A percentile compares a stretch with the other conserved stretches of the same genome.
Evolutionary conservation across 345 rosid species (phyloP).

Genomic region (Carallia pectinifolia): DNA sequence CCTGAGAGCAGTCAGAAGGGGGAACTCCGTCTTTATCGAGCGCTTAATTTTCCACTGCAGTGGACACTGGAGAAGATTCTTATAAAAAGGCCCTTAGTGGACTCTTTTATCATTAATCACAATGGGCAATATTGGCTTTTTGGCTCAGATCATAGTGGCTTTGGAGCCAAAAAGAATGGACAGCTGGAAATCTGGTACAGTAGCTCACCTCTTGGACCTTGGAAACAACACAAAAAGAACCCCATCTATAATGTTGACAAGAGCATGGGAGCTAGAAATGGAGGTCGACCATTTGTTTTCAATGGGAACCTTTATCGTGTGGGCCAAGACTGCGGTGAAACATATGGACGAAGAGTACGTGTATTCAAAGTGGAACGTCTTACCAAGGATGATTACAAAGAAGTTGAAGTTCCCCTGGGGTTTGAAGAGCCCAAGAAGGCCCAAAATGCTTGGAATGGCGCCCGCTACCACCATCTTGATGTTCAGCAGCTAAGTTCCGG

Average conservation of each 20-base stretch:
- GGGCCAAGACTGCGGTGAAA: slow-evolving; percentile 94
- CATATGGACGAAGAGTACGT: slow-evolving; percentile 66
- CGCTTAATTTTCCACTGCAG: slow-evolving; percentile 66
- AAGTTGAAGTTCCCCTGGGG: slow-evolving; percentile 66
- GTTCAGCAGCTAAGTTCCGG: slow-evolving; percentile 75
- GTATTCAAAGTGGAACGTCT: slow-evolving; percentile 65
- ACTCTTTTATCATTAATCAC: slow-evolving; percentile 55
- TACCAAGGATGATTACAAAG: slow-evolving; percentile 61
- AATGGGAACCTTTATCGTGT: slow-evolving; percentile 77
- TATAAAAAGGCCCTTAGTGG: slow-evolving; percentile 70
- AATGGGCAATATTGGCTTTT: slow-evolving; percentile 71
- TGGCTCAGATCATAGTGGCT: slow-evolving; percentile 82
- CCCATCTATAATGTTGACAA: slow-evolving; percentile 65
- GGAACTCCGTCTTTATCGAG: slow-evolving; percentile 77
- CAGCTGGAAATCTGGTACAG: slow-evolving; percentile 88
- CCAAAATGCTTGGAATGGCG: slow-evolving; percentile 81
- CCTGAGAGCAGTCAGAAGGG: slow-evolving; percentile 79
- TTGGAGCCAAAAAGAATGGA: slow-evolving; percentile 66
- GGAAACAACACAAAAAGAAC: slow-evolving; percentile 89
- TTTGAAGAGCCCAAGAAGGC: slow-evolving; percentile 54
- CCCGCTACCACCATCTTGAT: slow-evolving; percentile 81
- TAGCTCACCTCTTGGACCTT: slow-evolving; percentile 83
- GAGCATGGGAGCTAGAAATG: slow-evolving; percentile 82
- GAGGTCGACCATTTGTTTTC: slow-evolving; percentile 74
- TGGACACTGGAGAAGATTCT: slow-evolving; percentile 75